These are phyloP conservation scores for Senna siamea DNA, from an alignment of 306 rosid genomes.

Conservation along the genomic window DNA sequence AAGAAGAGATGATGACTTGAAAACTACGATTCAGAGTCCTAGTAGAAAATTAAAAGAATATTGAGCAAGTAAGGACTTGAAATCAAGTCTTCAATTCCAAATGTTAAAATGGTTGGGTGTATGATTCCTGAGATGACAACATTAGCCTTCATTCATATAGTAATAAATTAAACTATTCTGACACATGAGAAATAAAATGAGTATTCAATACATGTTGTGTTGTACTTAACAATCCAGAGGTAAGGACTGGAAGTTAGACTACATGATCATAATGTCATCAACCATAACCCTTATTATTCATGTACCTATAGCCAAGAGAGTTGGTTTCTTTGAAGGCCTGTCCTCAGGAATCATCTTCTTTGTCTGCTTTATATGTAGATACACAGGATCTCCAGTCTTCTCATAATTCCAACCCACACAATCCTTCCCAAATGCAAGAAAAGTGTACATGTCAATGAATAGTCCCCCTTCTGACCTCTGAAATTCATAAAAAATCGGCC, in stretches of 20 bases:
- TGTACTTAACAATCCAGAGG: neutral
- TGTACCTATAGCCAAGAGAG: constrained; percentile 69
- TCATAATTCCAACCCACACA: constrained; percentile 65
- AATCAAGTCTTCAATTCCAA: neutral
- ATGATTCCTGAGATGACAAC: neutral
- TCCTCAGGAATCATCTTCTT: constrained; percentile 63
- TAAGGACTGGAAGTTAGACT: neutral
- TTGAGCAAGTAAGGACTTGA: neutral
- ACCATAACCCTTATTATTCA: neutral
- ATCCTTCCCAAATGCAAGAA: constrained; percentile 75
- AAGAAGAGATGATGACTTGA: neutral
- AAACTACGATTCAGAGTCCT: neutral
- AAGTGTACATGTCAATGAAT: constrained; percentile 63
- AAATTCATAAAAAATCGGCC: constrained; percentile 34
- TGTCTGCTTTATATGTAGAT: constrained; percentile 64
- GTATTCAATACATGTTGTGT: neutral
- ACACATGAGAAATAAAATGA: neutral
- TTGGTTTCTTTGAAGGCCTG: constrained; percentile 71
- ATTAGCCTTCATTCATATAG: neutral
- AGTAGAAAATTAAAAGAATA: constrained; percentile 4
- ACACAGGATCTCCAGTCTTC: constrained; percentile 69
- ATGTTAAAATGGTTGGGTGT: neutral
- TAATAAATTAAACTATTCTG: neutral
- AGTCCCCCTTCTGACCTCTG: constrained; percentile 80
- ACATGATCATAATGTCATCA: neutral